Evolutionary conservation across 805 yeast species (phyloP).

Genomic region (Naumovozyma castellii): DNA sequence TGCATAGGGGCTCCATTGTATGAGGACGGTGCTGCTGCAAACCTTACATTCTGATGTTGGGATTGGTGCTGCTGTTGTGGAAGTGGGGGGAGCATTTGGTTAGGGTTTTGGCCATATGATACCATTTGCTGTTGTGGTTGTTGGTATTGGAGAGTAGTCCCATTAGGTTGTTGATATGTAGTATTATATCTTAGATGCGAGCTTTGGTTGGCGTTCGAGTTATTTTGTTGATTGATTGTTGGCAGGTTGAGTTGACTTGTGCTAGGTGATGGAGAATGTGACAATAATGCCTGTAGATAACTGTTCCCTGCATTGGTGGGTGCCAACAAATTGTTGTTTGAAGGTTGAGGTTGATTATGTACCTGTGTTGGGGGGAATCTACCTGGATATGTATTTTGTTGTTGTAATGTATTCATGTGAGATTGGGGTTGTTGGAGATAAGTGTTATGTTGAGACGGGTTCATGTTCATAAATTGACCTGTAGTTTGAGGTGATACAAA

Average conservation of each 20-base stretch:
- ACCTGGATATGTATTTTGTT: constrained; percentile 2
- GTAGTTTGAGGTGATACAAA: not conserved
- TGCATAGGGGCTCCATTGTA: too few species aligned
- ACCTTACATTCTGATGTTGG: too few species aligned
- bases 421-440: constrained; percentile 2
- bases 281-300: constrained; percentile 24
- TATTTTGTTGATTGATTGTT: constrained; percentile 1
- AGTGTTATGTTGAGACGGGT: constrained; percentile 4
- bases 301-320: constrained; percentile 18
- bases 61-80: constrained; percentile 24
- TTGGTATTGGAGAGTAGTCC: constrained; percentile 10
- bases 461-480: not conserved
- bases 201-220: not conserved
- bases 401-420: not conserved
- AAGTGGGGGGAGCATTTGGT: constrained; percentile 13
- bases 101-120: not conserved
- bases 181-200: not conserved
- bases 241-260: constrained; percentile 8
- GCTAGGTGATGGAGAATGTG: constrained; percentile 24
- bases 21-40: too few species aligned
- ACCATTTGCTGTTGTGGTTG: constrained; percentile 10
- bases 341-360: constrained; percentile 6
- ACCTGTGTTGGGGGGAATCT: not conserved
- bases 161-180: constrained; percentile 5
- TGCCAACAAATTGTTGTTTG: constrained; percentile 16